Base-by-base conservation (phyloP, 176 grass and related monocot genomes). In the Carex myosuroides region DNA sequence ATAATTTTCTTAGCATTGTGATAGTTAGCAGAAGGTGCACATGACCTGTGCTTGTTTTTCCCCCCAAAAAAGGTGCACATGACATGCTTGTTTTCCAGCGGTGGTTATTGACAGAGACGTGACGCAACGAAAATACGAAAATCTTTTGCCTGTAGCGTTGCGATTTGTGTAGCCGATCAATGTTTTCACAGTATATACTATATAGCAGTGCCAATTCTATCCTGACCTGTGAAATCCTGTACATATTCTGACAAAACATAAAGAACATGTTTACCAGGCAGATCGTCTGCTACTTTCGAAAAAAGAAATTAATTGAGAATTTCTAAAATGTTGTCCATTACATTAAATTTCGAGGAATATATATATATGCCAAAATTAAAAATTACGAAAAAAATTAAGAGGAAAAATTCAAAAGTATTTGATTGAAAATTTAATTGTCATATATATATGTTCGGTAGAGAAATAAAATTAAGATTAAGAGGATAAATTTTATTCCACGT, bases 61-160 rank as follows among this genome's bases (percentile, higher is more conserved):
- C 20, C 9, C 64, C 66, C 66, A 16, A 39, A 69, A 69, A 69
- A 54, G 46, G n/a, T 75, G 71, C 70, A 75, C 70, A 75, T 75
- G 71, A 46, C 46, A 26, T 54, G 21, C 71, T 75, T 52, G 68
- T 26, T 75, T 22, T 75, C 44, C 44, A 54, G 71, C 46, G 7
- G 71, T 52, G 46, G n/a, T n/a, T 50, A 46, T 2, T 48, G 70
- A 52, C 12, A 75, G 46, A 75, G 71, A 75, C 42, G 46, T 0
- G 46, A 75, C 42, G 71, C 7, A 53, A 54, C 71, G 42, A 44
- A 44, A 39, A 39, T 39, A 39, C 37, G 8, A 14, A 14, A 13
- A 14, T 54, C 1, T 52, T 53, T 52, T 14, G 17, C 13, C 13
- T 17, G 3, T 68, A 33, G 65, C 5, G 32, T 68, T 3, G 32